Base-by-base conservation (phyloP, 441 rosid genomes). In the Euphorbia corollata region DNA sequence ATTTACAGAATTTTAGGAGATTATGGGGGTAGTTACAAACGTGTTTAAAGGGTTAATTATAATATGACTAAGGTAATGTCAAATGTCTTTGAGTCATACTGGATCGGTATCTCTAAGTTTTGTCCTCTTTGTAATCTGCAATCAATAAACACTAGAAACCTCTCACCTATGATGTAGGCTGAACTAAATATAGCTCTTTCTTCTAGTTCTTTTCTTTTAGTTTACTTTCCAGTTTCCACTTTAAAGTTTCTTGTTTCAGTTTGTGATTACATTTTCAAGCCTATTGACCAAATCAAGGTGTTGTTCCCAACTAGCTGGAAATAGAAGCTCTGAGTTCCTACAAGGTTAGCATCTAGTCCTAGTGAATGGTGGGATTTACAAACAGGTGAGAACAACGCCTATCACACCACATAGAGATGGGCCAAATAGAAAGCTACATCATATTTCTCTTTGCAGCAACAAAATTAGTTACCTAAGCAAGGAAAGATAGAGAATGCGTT, bases 361-460 rank as follows among this genome's bases (percentile, higher is more conserved):
- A 50, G 38, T 1, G 64, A 5, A 19, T 4, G 30, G 48, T 36
- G 34, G 30, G 27, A 23, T 47, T 3, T 63, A 45, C 24, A 16
- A 34, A 24, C 55, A 11, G 5, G 36, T 16, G 13, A 45, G 38
- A 51, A 63, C 66, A 43, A 63, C 27, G 32, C 30, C 71, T 54
- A 11, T 9, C 10, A 6, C 24, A 10, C 30, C 32, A 38, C 48
- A 30, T 53, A 59, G 48, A 68, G 27, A 67, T 58, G 63, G 55
- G 58, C 32, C 53, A 61, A 5, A 24, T 22, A 38, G 9, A 36
- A 60, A 61, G 18, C n/a, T 9, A 61, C 36, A 43, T 53, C 54
- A 27, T 39, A 56, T 53, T 51, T 54, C 27, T 54, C 39, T 61
- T 61, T 4, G 6, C 39, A 54, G 3, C 20, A 12, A 50, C 66